These are phyloP conservation scores for Annulohypoxylon moriforme DNA, from an alignment of 495 filamentous ascomycete species.

Conservation along the genomic window DNA sequence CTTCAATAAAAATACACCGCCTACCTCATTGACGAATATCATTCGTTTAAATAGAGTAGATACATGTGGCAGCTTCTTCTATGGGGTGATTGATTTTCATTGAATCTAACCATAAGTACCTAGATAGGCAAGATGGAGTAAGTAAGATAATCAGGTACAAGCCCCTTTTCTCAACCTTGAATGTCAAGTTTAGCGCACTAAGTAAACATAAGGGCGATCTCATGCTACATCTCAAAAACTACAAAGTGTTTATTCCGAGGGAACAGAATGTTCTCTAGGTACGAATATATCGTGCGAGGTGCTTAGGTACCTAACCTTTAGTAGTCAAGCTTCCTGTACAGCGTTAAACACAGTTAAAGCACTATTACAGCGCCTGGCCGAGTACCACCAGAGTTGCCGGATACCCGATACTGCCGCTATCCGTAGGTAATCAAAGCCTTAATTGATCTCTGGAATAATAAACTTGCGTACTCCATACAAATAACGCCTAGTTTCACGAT, in stretches of 20 bases:
- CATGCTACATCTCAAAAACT: not conserved
- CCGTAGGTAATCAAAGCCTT: not conserved
- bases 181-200: too few species aligned
- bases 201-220: too few species aligned
- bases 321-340: too few species aligned
- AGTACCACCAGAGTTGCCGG: constrained; percentile 14
- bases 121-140: too few species aligned
- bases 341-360: too few species aligned
- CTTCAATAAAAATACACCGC: not conserved
- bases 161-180: not conserved
- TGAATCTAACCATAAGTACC: not conserved
- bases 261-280: not conserved
- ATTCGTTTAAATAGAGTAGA: not conserved
- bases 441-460: not conserved
- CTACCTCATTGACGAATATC: not conserved
- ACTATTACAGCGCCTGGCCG: too few species aligned
- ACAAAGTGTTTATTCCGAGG: not conserved
- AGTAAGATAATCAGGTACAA: too few species aligned
- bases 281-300: not conserved
- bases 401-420: too few species aligned
- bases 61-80: not conserved
- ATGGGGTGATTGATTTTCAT: not conserved
- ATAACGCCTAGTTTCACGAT: too few species aligned
- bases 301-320: too few species aligned
- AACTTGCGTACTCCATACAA: too few species aligned